Evolutionary conservation across 2,329 filamentous ascomycete species (phyloP).

Genomic region (Trichoderma guizhouense): DNA sequence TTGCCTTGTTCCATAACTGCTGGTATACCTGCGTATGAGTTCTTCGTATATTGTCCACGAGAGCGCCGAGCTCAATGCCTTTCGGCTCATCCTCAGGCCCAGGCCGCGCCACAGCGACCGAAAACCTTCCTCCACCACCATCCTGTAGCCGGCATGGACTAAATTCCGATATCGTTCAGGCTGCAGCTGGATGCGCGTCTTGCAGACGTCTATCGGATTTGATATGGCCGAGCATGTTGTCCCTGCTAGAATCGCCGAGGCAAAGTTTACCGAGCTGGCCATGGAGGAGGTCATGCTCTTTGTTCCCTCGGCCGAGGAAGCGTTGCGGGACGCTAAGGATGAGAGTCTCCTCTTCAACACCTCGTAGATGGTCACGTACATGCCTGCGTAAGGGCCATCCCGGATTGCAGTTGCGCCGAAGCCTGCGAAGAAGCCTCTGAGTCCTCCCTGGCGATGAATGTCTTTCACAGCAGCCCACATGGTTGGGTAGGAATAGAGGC

Average conservation of each 20-base stretch:
- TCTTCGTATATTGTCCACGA: constrained; percentile 98
- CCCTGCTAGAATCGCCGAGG: constrained; percentile 76
- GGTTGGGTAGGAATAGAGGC: constrained; percentile 77
- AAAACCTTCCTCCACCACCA: constrained; percentile 78
- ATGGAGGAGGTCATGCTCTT: constrained; percentile 31
- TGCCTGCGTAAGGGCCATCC: constrained; percentile 93
- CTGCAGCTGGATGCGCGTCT: constrained; percentile 90
- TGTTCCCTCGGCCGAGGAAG: constrained; percentile 18
- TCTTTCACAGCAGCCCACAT: constrained; percentile 69
- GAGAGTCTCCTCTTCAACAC: constrained; percentile 65
- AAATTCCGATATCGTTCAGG: constrained; percentile 80
- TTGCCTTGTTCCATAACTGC: constrained; percentile 15
- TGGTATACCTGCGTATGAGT: constrained; percentile 61
- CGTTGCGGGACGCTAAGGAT: constrained; percentile 22
- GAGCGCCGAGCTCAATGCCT: constrained; percentile 88
- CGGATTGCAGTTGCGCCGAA: constrained; percentile 91
- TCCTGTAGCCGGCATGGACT: constrained; percentile 69
- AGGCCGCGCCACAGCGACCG: constrained; percentile 82
- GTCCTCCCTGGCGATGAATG: constrained; percentile 69
- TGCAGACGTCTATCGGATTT: constrained; percentile 95
- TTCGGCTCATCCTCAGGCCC: constrained; percentile 80
- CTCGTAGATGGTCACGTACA: constrained; percentile 95
- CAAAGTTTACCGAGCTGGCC: constrained; percentile 74
- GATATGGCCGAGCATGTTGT: constrained; percentile 82
- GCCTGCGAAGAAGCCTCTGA: constrained; percentile 85